Evolutionary conservation across 441 rosid genomes (phyloP).

Genomic region (Syzygium malaccense): DNA sequence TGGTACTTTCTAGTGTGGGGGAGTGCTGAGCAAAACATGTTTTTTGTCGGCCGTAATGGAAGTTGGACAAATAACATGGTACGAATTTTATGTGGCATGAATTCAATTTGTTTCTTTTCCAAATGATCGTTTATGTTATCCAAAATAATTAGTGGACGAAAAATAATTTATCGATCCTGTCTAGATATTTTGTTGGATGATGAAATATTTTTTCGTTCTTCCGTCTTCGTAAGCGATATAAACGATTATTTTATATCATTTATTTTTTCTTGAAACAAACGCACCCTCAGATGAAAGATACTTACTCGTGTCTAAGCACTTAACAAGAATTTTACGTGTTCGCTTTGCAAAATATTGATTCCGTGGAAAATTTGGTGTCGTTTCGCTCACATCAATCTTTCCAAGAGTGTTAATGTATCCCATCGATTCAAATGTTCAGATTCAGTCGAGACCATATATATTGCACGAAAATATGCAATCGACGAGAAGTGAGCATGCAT

Average conservation of each 20-base stretch:
- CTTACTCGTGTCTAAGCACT: accelerated
- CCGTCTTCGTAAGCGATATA: neutral
- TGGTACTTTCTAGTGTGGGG: neutral
- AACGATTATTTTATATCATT: neutral
- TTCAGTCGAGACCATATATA: neutral
- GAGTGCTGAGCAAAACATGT: neutral
- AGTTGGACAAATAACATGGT: neutral
- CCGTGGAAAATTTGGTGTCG: neutral
- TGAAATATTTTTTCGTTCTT: neutral
- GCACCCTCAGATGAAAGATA: accelerated
- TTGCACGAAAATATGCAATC: neutral
- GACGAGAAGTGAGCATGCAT: neutral
- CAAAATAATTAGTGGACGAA: neutral
- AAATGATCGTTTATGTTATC: neutral
- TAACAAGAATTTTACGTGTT: accelerated
- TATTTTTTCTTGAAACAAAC: accelerated
- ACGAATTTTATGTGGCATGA: neutral
- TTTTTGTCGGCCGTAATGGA: neutral
- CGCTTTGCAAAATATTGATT: neutral
- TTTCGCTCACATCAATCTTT: neutral
- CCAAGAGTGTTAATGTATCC: accelerated
- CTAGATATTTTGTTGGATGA: neutral
- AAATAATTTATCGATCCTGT: neutral
- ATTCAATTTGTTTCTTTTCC: neutral
- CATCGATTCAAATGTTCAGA: neutral